These are phyloP conservation scores for Pseudomicrostroma phylloplanum DNA, from an alignment of 1,284 basidiomycete species.

Conservation along the genomic window DNA sequence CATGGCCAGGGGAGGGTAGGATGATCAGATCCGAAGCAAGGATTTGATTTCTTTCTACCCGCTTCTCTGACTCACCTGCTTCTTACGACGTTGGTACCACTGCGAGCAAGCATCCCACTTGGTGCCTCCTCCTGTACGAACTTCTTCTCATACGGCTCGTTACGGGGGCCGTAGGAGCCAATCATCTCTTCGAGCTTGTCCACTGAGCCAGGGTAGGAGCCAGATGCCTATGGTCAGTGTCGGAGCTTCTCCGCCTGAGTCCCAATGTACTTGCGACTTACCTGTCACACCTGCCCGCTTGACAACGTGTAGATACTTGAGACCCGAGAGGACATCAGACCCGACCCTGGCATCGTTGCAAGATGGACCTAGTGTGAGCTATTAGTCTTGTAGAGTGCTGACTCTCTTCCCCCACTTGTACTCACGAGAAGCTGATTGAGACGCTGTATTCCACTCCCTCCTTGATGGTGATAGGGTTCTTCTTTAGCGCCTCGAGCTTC, in stretches of 20 bases:
- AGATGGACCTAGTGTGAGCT: background rate
- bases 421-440: conserved; percentile 69
- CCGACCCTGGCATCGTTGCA: conserved; percentile 53
- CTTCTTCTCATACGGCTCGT: conserved; percentile 51
- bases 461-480: conserved; percentile 60
- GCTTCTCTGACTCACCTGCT: conserved; percentile 55
- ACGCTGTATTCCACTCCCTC: conserved; percentile 66
- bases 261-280: conserved; percentile 18
- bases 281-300: conserved; percentile 63
- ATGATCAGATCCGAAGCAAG: background rate
- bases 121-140: conserved; percentile 52
- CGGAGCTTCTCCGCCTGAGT: background rate
- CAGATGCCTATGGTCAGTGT: background rate
- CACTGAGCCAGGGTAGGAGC: conserved; percentile 55
- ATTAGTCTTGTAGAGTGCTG: too few relatives aligned
- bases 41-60: background rate
- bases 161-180: conserved; percentile 65
- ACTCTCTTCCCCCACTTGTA: too few relatives aligned
- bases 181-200: conserved; percentile 86
- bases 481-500: conserved; percentile 54
- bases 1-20: background rate
- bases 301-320: conserved; percentile 70
- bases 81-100: conserved; percentile 66
- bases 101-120: conserved; percentile 68
- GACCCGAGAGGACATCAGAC: conserved; percentile 75